Evolutionary conservation across 2,329 filamentous ascomycete genomes (phyloP).

Genomic region (Ceratocystis cacaofunesta): DNA sequence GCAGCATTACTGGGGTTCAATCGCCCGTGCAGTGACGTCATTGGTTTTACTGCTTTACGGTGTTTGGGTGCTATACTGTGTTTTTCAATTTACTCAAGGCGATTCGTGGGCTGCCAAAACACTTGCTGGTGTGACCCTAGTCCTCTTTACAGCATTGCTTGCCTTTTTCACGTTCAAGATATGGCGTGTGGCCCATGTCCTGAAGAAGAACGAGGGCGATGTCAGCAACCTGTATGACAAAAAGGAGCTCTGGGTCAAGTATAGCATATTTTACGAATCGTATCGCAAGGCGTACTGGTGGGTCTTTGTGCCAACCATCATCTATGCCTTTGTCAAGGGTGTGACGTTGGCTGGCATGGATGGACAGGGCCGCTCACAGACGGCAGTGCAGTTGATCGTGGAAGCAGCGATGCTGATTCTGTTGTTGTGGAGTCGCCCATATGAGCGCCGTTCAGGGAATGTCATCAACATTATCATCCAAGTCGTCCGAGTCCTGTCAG

Average conservation of each 20-base stretch:
- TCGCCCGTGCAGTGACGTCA: slow-evolving; percentile 77
- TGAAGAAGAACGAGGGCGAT: slow-evolving; percentile 64
- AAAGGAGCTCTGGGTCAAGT: slow-evolving; percentile 84
- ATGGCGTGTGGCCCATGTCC: slow-evolving; percentile 55
- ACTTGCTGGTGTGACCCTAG: slow-evolving; percentile 69
- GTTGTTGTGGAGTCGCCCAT: slow-evolving; percentile 74
- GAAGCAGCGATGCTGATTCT: slow-evolving; percentile 67
- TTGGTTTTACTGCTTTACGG: slow-evolving; percentile 86
- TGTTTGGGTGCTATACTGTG: slow-evolving; percentile 87
- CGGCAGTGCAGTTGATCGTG: slow-evolving; percentile 62
- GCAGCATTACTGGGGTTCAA: slow-evolving; percentile 88
- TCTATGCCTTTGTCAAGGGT: slow-evolving; percentile 85
- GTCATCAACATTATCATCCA: slow-evolving; percentile 91
- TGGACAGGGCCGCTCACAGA: slow-evolving; percentile 71
- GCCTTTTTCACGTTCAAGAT: slow-evolving; percentile 75
- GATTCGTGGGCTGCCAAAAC: slow-evolving; percentile 87
- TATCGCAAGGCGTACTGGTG: slow-evolving; percentile 96
- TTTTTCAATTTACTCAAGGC: slow-evolving; percentile 86
- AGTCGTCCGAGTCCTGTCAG: slow-evolving; percentile 73
- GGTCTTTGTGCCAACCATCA: slow-evolving; percentile 77
- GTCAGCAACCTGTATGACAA: slow-evolving; percentile 63
- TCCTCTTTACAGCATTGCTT: slow-evolving; percentile 66
- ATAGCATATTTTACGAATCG: slow-evolving; percentile 92
- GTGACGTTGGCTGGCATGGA: slow-evolving; percentile 72
- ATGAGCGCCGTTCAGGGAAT: slow-evolving; percentile 72